Conservation (phyloP, 2,329 filamentous ascomycete species). For the Fusarium musae region DNA sequence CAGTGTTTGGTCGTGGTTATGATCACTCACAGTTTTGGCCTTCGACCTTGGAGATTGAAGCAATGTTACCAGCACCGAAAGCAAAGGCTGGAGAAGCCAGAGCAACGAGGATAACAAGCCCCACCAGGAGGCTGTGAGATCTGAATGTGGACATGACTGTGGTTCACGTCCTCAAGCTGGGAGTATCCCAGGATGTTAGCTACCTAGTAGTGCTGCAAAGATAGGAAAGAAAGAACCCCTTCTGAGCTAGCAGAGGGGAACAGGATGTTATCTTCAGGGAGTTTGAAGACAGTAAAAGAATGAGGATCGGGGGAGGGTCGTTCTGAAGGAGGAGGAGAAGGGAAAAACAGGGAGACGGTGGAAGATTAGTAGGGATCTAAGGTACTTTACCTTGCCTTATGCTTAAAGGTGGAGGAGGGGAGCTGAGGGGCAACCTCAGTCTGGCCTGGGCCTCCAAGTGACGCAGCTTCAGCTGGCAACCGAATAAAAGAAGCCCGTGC, state of each 20-base stretch:
- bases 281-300: constrained; percentile 4
- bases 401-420: constrained; percentile 32
- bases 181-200: constrained; percentile 19
- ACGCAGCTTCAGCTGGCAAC: constrained; percentile 43
- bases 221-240: constrained; percentile 23
- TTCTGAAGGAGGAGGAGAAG: constrained; percentile 15
- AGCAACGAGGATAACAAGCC: constrained; percentile 70
- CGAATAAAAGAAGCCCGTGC: constrained; percentile 4
- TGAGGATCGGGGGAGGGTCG: background rate
- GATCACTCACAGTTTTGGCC: constrained; percentile 77
- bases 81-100: constrained; percentile 76
- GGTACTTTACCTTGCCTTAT: background rate
- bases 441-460: constrained; percentile 24
- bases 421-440: constrained; percentile 39
- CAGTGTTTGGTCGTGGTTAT: background rate
- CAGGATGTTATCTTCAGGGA: background rate
- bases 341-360: constrained; percentile 26
- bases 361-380: constrained; percentile 16
- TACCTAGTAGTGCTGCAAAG: constrained; percentile 8
- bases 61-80: constrained; percentile 91
- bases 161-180: constrained; percentile 36
- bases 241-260: constrained; percentile 36
- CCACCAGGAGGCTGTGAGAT: constrained; percentile 63
- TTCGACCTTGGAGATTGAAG: constrained; percentile 81
- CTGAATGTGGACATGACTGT: constrained; percentile 60